phyloP scores from a whole-genome alignment of 2,329 filamentous ascomycete genomes.

The Paradendryphiella salina region DNA sequence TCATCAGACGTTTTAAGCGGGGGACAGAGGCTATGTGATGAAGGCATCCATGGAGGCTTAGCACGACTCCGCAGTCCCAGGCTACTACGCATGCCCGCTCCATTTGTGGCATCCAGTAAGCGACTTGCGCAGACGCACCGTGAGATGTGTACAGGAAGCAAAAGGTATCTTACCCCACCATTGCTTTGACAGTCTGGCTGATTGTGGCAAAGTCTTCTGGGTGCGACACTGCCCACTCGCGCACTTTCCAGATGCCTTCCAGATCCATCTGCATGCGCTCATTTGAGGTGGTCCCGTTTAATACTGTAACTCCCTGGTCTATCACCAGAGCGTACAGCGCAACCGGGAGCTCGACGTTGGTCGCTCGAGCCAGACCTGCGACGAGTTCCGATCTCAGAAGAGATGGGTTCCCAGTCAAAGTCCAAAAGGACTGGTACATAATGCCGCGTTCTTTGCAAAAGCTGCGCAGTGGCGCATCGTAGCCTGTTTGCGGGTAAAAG shows the following conservation, averaged over 20 bases:
- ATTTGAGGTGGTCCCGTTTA: conserved; percentile 61
- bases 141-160: too few relatives aligned
- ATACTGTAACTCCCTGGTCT: conserved; percentile 54
- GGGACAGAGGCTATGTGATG: too few relatives aligned
- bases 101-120: too few relatives aligned
- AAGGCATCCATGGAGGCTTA: too few relatives aligned
- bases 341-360: conserved; percentile 50
- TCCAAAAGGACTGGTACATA: conserved; percentile 65
- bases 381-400: conserved; percentile 57
- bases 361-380: conserved; percentile 51
- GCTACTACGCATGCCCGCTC: too few relatives aligned
- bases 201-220: conserved; percentile 55
- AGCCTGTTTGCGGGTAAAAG: conserved; percentile 64
- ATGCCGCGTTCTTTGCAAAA: conserved; percentile 59
- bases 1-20: too few relatives aligned
- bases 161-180: neutral
- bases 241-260: conserved; percentile 48
- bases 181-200: conserved; percentile 23
- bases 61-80: too few relatives aligned
- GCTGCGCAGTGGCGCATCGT: conserved; percentile 63
- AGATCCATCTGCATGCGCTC: conserved; percentile 59
- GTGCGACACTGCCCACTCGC: conserved; percentile 51
- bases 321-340: conserved; percentile 62
- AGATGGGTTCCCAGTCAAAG: conserved; percentile 61
- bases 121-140: too few relatives aligned